These are phyloP conservation scores for Talaromyces sp. DNA, from an alignment of 2,329 filamentous ascomycete genomes.

Conservation along the genomic window DNA sequence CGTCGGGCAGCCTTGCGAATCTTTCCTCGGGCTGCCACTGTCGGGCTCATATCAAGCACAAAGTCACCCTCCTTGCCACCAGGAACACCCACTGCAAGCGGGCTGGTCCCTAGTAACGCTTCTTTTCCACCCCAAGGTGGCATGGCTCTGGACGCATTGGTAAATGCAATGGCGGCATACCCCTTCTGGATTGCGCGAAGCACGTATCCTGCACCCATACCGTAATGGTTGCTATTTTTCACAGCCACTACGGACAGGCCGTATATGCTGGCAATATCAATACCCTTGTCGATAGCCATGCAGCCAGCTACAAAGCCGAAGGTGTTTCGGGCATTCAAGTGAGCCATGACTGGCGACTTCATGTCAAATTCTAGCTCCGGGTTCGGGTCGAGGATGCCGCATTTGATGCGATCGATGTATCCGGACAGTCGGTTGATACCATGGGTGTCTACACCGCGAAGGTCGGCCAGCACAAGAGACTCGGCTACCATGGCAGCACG, in stretches of 20 bases:
- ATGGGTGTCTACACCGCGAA: constrained; percentile 23
- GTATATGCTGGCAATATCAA: constrained; percentile 13
- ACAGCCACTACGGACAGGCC: constrained; percentile 21
- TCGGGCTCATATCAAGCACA: constrained; percentile 20
- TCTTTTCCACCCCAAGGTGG: constrained; percentile 26
- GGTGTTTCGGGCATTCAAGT: constrained; percentile 22
- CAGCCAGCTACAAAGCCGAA: constrained; percentile 24
- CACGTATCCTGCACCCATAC: constrained; percentile 22
- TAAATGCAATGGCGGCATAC: constrained; percentile 25
- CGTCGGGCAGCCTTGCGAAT: constrained; percentile 19
- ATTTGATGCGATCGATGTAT: constrained; percentile 19
- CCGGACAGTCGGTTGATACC: constrained; percentile 18
- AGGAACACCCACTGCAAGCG: constrained; percentile 11
- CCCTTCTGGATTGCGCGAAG: constrained; percentile 17
- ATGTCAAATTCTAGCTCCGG: constrained; percentile 13
- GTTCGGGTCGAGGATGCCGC: constrained; percentile 16
- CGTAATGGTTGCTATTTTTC: constrained; percentile 21
- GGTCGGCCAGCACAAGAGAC: constrained; percentile 19
- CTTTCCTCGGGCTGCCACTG: constrained; percentile 20
- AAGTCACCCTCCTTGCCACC: constrained; percentile 12
- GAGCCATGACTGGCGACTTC: constrained; percentile 22
- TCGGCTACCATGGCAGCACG: constrained; percentile 12
- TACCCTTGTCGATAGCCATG: constrained; percentile 17
- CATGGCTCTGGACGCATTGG: constrained; percentile 27
- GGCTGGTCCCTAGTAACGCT: constrained; percentile 11